Percentiles rank a stretch among this genome's conserved stretches.
phyloP scores from a whole-genome alignment of 768 basidiomycete genomes.

The Serpula lacrymans region DNA sequence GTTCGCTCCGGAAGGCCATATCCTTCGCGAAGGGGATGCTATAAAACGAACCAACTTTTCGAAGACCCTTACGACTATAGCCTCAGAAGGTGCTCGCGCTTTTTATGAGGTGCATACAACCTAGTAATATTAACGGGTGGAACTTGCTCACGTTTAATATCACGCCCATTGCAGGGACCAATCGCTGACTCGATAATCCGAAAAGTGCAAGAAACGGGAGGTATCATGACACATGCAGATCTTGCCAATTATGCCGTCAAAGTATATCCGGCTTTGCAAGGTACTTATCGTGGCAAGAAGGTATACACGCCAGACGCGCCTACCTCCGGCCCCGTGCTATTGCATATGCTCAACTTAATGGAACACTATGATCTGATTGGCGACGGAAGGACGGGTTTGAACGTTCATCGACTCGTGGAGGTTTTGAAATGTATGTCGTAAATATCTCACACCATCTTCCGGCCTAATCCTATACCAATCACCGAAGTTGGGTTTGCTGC shows the following conservation, averaged over 20 bases:
- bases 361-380: conserved; percentile 63
- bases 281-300: conserved; percentile 72
- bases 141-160: conserved; percentile 8
- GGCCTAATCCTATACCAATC: too few relatives aligned
- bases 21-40: conserved; percentile 71
- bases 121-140: conserved; percentile 9
- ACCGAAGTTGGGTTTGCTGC: conserved; percentile 62
- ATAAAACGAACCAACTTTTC: conserved; percentile 76
- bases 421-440: conserved; percentile 72
- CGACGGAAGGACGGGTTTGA: conserved; percentile 54
- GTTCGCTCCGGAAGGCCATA: conserved; percentile 73
- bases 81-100: conserved; percentile 69
- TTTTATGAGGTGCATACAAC: conserved; percentile 67
- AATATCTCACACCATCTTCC: conserved; percentile 2
- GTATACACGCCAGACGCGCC: conserved; percentile 87
- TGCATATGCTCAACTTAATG: conserved; percentile 89
- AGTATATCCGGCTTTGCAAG: conserved; percentile 69
- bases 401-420: conserved; percentile 80
- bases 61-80: conserved; percentile 69
- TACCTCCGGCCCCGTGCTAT: conserved; percentile 82
- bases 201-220: conserved; percentile 70
- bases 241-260: conserved; percentile 65
- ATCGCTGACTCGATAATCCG: conserved; percentile 78
- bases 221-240: conserved; percentile 77
- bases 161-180: conserved; percentile 49